Base-by-base conservation (phyloP, 352 stramenopile species). In the Globisporangium spiculum region DNA sequence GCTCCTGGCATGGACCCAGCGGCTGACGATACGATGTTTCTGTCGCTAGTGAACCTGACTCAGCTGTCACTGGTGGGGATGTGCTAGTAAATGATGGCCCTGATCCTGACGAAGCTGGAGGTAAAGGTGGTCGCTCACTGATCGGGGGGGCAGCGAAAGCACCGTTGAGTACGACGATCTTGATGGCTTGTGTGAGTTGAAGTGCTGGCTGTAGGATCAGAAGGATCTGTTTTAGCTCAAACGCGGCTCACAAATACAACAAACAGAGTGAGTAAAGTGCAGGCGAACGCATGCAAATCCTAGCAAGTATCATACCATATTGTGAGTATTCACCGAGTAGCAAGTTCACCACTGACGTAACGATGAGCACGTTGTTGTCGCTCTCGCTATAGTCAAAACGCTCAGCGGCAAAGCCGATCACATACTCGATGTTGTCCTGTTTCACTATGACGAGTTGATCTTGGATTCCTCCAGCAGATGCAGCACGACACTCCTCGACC, bases 371-470 rank as follows among this genome's bases (percentile, higher is more conserved):
- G 3, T 10, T 65, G 8, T 44, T 65, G 60, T 12, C 41, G 20
- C 44, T 46, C 5, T 0, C 27, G 20, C 26, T 65, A 26, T 26
- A 34, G 1, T 26, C 3, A 10, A 24, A 52, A 22, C 24, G 44
- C 14, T 10, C 27, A 22, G 26, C 60, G 41, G 46, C 60, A 56
- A 65, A 48, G 26, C 44, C 60, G 4, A 65, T 4, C 14, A 27
- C 44, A 20, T 65, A 58, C 60, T 44, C 41, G 1, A 24, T 26
- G 20, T 48, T 26, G 3, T 26, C 16, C 20, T 46, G 44, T 16
- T 65, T 34, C 26, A 46, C 18, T 30, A 26, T 58, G 24, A 65
- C 60, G 27, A 65, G 60, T 20, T 41, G 27, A 5, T n/a, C 18
- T 12, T 8, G 8, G 18, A 12, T 2, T 30, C n/a, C 52, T 18